Evolutionary conservation across 805 yeast species (phyloP).

Genomic region (Candida maris): DNA sequence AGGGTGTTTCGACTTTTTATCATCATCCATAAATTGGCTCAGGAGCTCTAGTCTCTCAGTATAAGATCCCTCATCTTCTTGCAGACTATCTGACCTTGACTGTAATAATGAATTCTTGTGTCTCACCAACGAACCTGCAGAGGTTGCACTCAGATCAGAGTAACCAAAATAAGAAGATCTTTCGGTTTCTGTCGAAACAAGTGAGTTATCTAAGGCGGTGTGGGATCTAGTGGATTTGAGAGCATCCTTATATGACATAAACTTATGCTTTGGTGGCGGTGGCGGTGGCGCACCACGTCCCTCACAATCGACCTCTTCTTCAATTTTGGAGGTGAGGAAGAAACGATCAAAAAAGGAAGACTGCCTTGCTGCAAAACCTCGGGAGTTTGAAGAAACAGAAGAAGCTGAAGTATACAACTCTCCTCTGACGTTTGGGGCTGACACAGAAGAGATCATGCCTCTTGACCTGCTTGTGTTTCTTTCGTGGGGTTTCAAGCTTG

Average conservation of each 20-base stretch:
- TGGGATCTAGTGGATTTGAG: slow-evolving; percentile 23
- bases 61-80: slow-evolving; percentile 14
- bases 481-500: too few species aligned
- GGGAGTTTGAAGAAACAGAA: neutral
- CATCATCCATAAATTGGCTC: slow-evolving; percentile 41
- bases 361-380: neutral
- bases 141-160: slow-evolving; percentile 82
- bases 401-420: slow-evolving; percentile 17
- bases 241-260: slow-evolving; percentile 13
- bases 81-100: slow-evolving; percentile 14
- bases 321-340: neutral
- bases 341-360: neutral
- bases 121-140: slow-evolving; percentile 81
- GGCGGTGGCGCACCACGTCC: slow-evolving; percentile 27
- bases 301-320: slow-evolving; percentile 10
- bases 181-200: slow-evolving; percentile 33
- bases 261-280: slow-evolving; percentile 36
- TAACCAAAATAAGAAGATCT: slow-evolving; percentile 45
- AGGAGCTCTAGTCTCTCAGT: slow-evolving; percentile 30
- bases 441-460: neutral
- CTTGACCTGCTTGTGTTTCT: neutral
- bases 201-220: slow-evolving; percentile 28
- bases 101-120: slow-evolving; percentile 45
- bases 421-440: slow-evolving; percentile 1
- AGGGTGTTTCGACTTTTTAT: slow-evolving; percentile 38